Evolutionary conservation across 768 basidiomycete genomes (phyloP).

Genomic region (Leccinum broughii): DNA sequence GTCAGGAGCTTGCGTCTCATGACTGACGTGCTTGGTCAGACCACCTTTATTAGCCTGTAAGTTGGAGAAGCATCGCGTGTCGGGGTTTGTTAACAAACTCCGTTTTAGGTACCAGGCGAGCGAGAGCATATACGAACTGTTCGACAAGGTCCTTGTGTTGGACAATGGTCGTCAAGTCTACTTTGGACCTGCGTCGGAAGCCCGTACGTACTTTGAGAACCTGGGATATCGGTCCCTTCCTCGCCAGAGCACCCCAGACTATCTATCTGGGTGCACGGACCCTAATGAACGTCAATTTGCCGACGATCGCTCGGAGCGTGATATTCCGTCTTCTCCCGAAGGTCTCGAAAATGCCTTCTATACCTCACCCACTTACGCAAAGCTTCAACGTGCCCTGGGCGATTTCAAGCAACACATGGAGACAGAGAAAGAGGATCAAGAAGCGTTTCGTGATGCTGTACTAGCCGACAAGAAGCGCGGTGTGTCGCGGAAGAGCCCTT

Average conservation of each 20-base stretch:
- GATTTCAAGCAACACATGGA: constrained; percentile 59
- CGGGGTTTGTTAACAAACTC: constrained; percentile 3
- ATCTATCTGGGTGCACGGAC: constrained; percentile 81
- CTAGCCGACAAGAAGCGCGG: constrained; percentile 75
- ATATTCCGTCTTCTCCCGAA: constrained; percentile 64
- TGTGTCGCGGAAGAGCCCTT: constrained; percentile 77
- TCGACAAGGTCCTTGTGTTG: constrained; percentile 88
- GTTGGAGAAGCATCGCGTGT: constrained; percentile 21
- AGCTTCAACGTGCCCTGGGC: constrained; percentile 47
- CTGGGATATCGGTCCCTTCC: constrained; percentile 74
- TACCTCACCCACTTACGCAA: constrained; percentile 44
- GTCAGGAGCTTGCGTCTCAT: constrained; percentile 74
- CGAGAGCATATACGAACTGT: constrained; percentile 72
- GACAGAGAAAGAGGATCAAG: constrained; percentile 64
- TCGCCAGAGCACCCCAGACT: constrained; percentile 85
- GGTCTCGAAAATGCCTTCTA: constrained; percentile 66
- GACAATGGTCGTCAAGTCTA: constrained; percentile 81
- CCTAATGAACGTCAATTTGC: constrained; percentile 83
- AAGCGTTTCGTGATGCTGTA: constrained; percentile 76
- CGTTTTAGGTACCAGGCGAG: constrained; percentile 69
- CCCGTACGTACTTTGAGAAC: constrained; percentile 74
- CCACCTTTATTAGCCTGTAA: constrained; percentile 76
- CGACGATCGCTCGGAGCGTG: constrained; percentile 52
- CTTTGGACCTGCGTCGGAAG: constrained; percentile 72
- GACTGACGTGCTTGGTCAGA: constrained; percentile 80